Percentiles rank a stretch among this genome's conserved stretches.
phyloP scores from a whole-genome alignment of 2,329 filamentous ascomycete genomes.

The Escovopsis sp. region DNA sequence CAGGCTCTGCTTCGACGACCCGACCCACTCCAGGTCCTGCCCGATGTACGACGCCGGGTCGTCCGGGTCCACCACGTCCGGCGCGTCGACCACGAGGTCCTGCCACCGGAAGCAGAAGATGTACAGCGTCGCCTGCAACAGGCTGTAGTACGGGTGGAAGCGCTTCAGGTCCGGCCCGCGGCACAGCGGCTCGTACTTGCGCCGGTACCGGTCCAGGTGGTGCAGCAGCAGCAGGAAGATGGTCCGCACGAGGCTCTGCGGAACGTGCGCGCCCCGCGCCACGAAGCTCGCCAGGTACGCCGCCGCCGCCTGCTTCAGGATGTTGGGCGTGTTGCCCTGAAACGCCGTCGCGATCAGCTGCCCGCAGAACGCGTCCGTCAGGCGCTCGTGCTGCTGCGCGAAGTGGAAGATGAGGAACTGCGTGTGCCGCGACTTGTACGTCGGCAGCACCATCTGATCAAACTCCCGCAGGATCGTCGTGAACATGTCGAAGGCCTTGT shows the following conservation, averaged over 20 bases:
- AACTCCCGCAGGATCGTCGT: constrained; percentile 76
- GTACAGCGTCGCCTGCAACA: constrained; percentile 80
- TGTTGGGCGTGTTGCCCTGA: constrained; percentile 51
- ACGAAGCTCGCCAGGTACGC: constrained; percentile 93
- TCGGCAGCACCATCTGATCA: constrained; percentile 72
- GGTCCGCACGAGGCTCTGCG: constrained; percentile 59
- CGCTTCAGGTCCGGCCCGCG: constrained; percentile 73
- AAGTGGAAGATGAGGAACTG: constrained; percentile 97
- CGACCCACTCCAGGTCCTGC: constrained; percentile 65
- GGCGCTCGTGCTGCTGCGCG: constrained; percentile 62
- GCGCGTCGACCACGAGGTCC: constrained; percentile 56
- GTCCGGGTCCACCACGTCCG: constrained; percentile 46
- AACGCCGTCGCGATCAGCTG: constrained; percentile 41
- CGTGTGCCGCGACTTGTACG: constrained; percentile 80
- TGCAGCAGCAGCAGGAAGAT: constrained; percentile 68
- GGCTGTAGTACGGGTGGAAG: constrained; percentile 74
- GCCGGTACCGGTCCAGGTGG: constrained; percentile 63
- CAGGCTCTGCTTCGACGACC: constrained; percentile 58
- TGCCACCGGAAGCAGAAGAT: constrained; percentile 98
- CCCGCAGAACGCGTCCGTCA: constrained; percentile 72
- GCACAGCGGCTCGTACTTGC: constrained; percentile 56
- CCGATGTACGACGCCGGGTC: constrained; percentile 46
- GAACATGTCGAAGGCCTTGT: constrained; percentile 57
- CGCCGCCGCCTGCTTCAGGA: constrained; percentile 69
- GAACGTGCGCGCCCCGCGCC: constrained; percentile 72